Conservation (phyloP, 495 filamentous ascomycete species). For the Hypoxylon fragiforme region DNA sequence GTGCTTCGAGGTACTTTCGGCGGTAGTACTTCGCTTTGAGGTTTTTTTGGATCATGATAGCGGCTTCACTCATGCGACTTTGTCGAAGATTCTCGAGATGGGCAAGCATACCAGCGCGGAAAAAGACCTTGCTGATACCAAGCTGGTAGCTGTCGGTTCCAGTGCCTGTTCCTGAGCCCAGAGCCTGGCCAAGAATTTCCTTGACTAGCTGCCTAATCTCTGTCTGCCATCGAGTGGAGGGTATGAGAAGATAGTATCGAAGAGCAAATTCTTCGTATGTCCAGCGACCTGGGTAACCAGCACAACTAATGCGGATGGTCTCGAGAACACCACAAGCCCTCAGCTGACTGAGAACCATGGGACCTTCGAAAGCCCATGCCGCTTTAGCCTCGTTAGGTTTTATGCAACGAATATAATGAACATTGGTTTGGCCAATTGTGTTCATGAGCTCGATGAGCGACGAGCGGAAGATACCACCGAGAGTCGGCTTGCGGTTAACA, state of each 20-base stretch:
- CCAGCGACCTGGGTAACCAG: constrained; percentile 97
- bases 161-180: constrained; percentile 73
- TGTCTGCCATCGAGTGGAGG: constrained; percentile 85
- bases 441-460: constrained; percentile 97
- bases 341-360: constrained; percentile 97
- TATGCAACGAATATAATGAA: constrained; percentile 99
- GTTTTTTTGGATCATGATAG: constrained; percentile 99
- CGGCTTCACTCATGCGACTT: constrained; percentile 86
- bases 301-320: constrained; percentile 96
- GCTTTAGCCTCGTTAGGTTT: constrained; percentile 98
- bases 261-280: constrained; percentile 98
- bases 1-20: constrained; percentile 85
- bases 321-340: constrained; percentile 98
- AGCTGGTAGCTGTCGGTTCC: constrained; percentile 95
- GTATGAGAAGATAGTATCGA: constrained; percentile 97
- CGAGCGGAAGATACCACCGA: constrained; percentile 98
- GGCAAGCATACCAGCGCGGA: constrained; percentile 97
- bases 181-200: constrained; percentile 85
- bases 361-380: constrained; percentile 97
- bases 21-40: constrained; percentile 93
- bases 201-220: constrained; percentile 94
- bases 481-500: constrained; percentile 92
- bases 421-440: constrained; percentile 96
- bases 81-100: constrained; percentile 95
- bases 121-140: constrained; percentile 97